Conservation (phyloP, 1,284 basidiomycete genomes). For the Fomitiporia mediterranea region DNA sequence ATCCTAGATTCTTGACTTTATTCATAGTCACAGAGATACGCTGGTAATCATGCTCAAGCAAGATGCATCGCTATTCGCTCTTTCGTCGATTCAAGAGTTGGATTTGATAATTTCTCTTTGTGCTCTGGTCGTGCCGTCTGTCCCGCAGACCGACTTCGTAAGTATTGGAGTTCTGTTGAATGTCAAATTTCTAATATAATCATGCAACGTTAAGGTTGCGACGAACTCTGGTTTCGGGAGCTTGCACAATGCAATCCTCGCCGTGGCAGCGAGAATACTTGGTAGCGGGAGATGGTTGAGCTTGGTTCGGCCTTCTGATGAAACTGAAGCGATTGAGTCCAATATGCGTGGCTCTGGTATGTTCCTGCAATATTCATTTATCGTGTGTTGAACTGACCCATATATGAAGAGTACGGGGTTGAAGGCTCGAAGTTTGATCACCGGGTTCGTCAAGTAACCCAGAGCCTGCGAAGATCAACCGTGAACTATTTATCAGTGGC, state of each 20-base stretch:
- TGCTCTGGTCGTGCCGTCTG: conserved; percentile 56
- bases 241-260: conserved; percentile 77
- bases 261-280: conserved; percentile 74
- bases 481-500: conserved; percentile 62
- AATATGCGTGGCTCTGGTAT: conserved; percentile 50
- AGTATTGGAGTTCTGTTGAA: conserved; percentile 28
- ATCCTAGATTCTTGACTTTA: conserved; percentile 64
- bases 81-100: conserved; percentile 70
- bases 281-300: conserved; percentile 57
- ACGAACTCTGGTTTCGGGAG: conserved; percentile 75
- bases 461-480: conserved; percentile 53
- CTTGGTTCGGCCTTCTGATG: conserved; percentile 61
- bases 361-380: conserved; percentile 6
- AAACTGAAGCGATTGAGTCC: conserved; percentile 60
- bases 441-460: conserved; percentile 47
- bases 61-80: conserved; percentile 56
- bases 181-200: conserved; percentile 2
- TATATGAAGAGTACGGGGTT: conserved; percentile 41
- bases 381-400: conserved; percentile 22
- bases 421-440: conserved; percentile 54
- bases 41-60: conserved; percentile 75
- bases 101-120: conserved; percentile 72
- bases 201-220: conserved; percentile 40
- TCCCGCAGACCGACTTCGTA: conserved; percentile 76
- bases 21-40: conserved; percentile 76